Conservation (phyloP, 306 rosid genomes). For the Rosa multiflora region DNA sequence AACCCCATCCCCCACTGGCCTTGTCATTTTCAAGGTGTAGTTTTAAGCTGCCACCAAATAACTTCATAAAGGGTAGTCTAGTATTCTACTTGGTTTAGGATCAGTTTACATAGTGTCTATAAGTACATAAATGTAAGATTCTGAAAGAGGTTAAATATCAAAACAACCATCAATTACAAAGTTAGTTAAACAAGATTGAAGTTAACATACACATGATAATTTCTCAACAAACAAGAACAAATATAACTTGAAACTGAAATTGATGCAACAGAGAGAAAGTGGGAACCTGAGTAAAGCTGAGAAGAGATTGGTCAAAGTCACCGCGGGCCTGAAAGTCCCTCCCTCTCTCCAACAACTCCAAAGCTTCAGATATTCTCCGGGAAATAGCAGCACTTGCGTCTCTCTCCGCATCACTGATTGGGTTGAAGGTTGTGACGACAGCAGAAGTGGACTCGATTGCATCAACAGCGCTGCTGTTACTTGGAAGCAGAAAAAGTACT, state of each 20-base stretch:
- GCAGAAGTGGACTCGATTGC: constrained; percentile 21
- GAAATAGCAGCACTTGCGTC: constrained; percentile 51
- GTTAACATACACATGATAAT: no score
- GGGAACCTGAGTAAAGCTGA: no score
- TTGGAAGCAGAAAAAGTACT: constrained; percentile 38
- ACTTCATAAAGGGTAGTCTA: not conserved
- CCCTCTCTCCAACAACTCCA: constrained; percentile 70
- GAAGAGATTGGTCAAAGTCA: no score
- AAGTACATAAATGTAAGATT: no score
- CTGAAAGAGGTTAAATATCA: no score
- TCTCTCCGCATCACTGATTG: constrained; percentile 47
- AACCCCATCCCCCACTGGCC: not conserved
- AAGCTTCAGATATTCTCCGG: constrained; percentile 53
- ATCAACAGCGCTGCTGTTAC: not conserved
- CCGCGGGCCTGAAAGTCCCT: constrained; percentile 10
- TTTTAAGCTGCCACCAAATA: not conserved
- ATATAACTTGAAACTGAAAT: no score
- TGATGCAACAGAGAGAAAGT: no score
- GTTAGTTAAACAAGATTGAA: no score
- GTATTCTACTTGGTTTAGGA: not conserved
- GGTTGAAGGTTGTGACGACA: constrained; percentile 40
- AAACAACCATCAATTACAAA: no score
- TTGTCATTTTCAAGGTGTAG: not conserved
- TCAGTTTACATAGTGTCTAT: no score
- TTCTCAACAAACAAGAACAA: no score